Base-by-base conservation (phyloP, 345 rosid species). In the Garcia nutans region DNA sequence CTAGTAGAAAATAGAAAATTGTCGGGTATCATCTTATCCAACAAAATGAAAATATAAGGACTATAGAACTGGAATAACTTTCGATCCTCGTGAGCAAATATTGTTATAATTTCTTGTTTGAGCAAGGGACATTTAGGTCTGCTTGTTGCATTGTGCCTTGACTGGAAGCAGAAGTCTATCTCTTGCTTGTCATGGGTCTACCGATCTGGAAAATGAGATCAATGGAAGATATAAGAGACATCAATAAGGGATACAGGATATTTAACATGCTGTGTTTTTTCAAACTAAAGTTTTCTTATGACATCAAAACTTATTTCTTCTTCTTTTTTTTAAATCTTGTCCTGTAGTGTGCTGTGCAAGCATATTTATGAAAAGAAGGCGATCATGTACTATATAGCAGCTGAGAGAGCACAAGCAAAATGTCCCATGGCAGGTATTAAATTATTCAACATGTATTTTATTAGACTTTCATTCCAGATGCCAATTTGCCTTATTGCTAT, bases 351-450 rank as follows among this genome's bases (percentile, higher is more conserved):
- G 87, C 91, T 85, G 31, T 93, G 99, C 96, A 88, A 84, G 88
- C 99, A 96, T 81, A 79, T 96, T 22, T 93, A 92, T 41, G 97
- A 92, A 19, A 88, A 88, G 79, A 71, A 77, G 12, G 89, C 84
- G 44, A 80, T 96, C 79, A 70, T 85, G 83, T 65, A 47, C 47
- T 83, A 88, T 84, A 87, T 93, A 79, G 77, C 64, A 75, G 76
- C 73, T 73, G 79, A 61, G n/a, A 78, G 76, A 23, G 75, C 70
- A 60, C 76, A 73, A 72, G 82, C 76, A 44, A 74, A 58, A 61
- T 93, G 99, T 85, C 96, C 96, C 3, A 81, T 89, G 61, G 83
- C 96, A 84, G 99, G 99, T 93, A 86, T 54, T 28, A 49, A 20
- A 47, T 63, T 57, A 11, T 11, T 47, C 2, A 47, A 47, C 50